Percentiles rank a stretch among this genome's conserved stretches.
Conservation (phyloP, 2,329 filamentous ascomycete species). For the Fusarium camptoceras region DNA sequence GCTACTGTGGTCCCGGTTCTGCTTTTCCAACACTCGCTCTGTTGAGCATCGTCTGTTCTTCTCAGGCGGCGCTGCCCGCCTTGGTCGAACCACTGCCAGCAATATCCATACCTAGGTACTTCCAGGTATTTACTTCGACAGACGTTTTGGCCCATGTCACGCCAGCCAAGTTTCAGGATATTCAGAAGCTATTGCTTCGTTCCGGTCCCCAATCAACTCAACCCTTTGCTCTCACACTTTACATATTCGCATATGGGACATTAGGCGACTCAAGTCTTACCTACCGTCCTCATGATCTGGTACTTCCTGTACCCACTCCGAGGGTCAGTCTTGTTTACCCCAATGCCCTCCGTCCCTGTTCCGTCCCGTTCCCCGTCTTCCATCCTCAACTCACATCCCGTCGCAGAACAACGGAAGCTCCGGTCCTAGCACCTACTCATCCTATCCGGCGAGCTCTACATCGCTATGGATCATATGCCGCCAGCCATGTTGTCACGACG, state of each 20-base stretch:
- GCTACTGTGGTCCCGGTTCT: conserved; percentile 16
- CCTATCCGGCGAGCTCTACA: conserved; percentile 73
- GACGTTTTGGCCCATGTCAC: conserved; percentile 41
- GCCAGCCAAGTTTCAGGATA: conserved; percentile 29
- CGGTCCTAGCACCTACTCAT: conserved; percentile 71
- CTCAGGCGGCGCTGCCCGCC: conserved; percentile 35
- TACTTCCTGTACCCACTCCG: conserved; percentile 81
- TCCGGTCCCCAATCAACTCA: conserved; percentile 8
- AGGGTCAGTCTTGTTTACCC: conserved; percentile 67
- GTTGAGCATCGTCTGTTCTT: conserved; percentile 32
- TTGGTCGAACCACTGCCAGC: conserved; percentile 37
- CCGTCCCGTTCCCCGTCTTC: conserved; percentile 26
- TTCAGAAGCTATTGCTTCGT: conserved; percentile 27
- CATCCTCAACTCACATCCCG: conserved; percentile 34
- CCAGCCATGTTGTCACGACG: conserved; percentile 79
- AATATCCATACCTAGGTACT: not conserved
- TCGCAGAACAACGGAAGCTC: conserved; percentile 78
- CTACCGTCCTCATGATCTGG: conserved; percentile 72
- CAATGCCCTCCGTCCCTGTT: conserved; percentile 14
- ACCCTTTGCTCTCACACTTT: conserved; percentile 11
- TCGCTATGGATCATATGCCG: conserved; percentile 76
- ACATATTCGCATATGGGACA: conserved; percentile 40
- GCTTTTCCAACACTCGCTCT: conserved; percentile 18
- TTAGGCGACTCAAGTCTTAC: conserved; percentile 29
- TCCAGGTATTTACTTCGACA: conserved; percentile 15